These are phyloP conservation scores for Sporisorium exsertum DNA, from an alignment of 1,284 basidiomycete genomes.

Conservation along the genomic window DNA sequence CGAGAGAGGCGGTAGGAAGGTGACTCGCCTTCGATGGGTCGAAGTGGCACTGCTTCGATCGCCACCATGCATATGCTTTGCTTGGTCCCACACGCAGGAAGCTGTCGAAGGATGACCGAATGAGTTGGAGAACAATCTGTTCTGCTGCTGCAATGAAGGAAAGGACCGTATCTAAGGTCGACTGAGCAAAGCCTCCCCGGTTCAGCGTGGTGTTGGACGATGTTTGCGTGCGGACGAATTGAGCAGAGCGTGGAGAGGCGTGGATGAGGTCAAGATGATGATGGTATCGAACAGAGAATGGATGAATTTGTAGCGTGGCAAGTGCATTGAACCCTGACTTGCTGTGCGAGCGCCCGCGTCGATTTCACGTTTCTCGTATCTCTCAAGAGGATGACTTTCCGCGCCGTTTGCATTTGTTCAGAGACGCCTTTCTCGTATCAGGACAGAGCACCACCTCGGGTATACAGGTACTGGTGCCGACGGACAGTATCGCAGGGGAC, in stretches of 20 bases:
- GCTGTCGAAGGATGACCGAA: too few species aligned
- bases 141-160: background rate
- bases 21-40: conserved; percentile 14
- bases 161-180: too few species aligned
- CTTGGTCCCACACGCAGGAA: background rate
- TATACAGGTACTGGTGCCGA: background rate
- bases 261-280: background rate
- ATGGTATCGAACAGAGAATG: background rate
- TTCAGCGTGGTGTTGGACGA: background rate
- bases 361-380: background rate
- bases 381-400: background rate
- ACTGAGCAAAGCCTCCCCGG: too few species aligned
- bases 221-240: background rate
- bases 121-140: background rate
- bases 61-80: conserved; percentile 32
- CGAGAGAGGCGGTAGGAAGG: too few species aligned
- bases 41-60: conserved; percentile 26
- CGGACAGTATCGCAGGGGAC: background rate
- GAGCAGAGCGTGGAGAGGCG: background rate
- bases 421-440: background rate
- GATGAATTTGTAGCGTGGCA: background rate
- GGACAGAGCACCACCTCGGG: background rate
- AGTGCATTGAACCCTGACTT: conserved; percentile 10
- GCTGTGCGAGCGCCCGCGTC: background rate
- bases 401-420: background rate